Base-by-base conservation (phyloP, 2,329 filamentous ascomycete genomes). In the Stagonosporopsis cucurbitacearum region DNA sequence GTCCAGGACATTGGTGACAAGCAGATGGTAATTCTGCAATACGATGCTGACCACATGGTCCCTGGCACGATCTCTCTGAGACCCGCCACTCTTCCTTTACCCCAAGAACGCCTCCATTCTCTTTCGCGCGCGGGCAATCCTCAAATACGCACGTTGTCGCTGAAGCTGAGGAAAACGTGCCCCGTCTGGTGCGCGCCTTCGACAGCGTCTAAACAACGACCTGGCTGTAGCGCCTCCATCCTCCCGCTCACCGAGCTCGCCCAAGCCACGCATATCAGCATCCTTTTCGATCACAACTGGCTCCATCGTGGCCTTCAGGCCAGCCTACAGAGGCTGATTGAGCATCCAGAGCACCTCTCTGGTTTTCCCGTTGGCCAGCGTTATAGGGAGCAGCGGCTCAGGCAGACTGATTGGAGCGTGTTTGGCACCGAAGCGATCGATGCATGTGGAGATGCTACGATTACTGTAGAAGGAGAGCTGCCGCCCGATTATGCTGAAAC, bases 231-330 rank as follows among this genome's bases (percentile, higher is more conserved):
- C 50, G 22, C 40, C 41, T 19, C 60, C n/a, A n/a, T 62, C 26
- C 22, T 37, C 25, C 42, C 44, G 11, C 50, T 65, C 6, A 43
- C 35, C 2, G 41, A 55, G 12, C 57, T 65, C 23, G 58, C 62
- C 25, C 45, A 52, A 46, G 60, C 64, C 17, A 60, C 53, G 20
- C 25, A 58, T 4, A 17, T 65, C 8, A 3, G 54, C 9, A 37
- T 66, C 8, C 15, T 62, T 2, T 63, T 66, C 15, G 62, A 66
- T 42, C 58, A 50, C 50, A 60, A 62, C 20, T 65, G 59, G 60
- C 36, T 66, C 12, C 58, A 62, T 15, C 54, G 42, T 12, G 46
- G 59, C 5, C 53, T 54, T 3, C 57, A 51, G 20, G 47, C 36
- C 3, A 26, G 28, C 19, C 59, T 65, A 13, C 36, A 57, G 11